Conservation (phyloP, 805 yeast species). For the Kazachstania taianensis region DNA sequence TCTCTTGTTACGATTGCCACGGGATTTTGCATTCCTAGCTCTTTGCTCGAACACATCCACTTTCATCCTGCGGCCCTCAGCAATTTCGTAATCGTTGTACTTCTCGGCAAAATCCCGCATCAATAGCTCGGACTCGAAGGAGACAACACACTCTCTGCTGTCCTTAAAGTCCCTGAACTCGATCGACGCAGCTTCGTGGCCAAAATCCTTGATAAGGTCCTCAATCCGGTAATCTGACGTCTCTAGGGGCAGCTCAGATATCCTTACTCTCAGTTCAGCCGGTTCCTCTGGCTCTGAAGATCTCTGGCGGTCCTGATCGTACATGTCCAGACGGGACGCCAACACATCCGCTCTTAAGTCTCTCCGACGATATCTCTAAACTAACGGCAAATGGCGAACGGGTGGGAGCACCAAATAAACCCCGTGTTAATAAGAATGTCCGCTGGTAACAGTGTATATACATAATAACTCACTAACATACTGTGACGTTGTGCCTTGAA, state of each 20-base stretch:
- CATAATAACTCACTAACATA: conserved; percentile 1
- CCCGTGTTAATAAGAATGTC: neutral
- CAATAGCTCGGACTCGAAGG: conserved; percentile 19
- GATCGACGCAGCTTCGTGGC: conserved; percentile 13
- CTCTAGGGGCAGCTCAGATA: conserved; percentile 21
- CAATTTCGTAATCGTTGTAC: conserved; percentile 18
- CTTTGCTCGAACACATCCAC: conserved; percentile 17
- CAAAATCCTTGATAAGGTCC: conserved; percentile 25
- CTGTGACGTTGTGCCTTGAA: conserved; percentile 3
- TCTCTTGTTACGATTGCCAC: neutral
- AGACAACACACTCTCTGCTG: conserved; percentile 22
- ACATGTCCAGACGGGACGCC: conserved; percentile 16
- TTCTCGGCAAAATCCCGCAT: conserved; percentile 19
- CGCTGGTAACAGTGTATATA: neutral
- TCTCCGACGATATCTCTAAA: conserved; percentile 28
- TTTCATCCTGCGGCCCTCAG: conserved; percentile 11
- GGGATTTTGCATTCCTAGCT: neutral
- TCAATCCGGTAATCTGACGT: conserved; percentile 25
- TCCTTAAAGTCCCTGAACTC: conserved; percentile 23
- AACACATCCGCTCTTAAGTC: conserved; percentile 17
- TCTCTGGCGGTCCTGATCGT: conserved; percentile 3
- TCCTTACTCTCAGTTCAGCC: conserved; percentile 13
- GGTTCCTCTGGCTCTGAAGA: too few species aligned
- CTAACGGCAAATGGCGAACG: too few species aligned
- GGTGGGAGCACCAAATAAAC: too few species aligned